Conservation (phyloP, 768 basidiomycete genomes). For the Porphyrellus cyaneotinctus region DNA sequence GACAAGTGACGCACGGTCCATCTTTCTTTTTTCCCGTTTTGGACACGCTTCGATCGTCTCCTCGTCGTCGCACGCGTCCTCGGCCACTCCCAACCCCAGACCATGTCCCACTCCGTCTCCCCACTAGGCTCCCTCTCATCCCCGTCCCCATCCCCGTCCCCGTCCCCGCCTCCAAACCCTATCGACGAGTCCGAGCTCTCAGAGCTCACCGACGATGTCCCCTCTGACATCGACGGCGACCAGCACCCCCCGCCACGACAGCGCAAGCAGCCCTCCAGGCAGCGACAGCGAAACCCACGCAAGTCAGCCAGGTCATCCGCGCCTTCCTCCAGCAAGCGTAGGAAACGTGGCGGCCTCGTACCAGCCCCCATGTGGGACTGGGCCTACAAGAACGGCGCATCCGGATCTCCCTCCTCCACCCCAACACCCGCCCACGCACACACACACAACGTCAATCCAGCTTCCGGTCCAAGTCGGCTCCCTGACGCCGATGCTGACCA, state of each 20-base stretch:
- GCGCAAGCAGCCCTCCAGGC: conserved; percentile 5
- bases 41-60: conserved; percentile 18
- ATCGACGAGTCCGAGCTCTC: conserved; percentile 69
- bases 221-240: conserved; percentile 23
- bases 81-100: not conserved
- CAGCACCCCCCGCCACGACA: conserved; percentile 16
- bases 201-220: conserved; percentile 74
- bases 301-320: not conserved
- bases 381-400: conserved; percentile 51
- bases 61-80: conserved; percentile 22
- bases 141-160: conserved; percentile 69
- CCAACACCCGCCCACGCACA: conserved; percentile 3
- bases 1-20: conserved; percentile 21
- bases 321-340: conserved; percentile 31
- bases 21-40: conserved; percentile 10
- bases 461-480: conserved; percentile 9
- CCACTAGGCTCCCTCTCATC: conserved; percentile 63
- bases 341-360: conserved; percentile 63
- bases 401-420: conserved; percentile 15
- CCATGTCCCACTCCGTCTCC: conserved; percentile 26
- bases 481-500: not conserved
- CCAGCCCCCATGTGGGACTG: conserved; percentile 86
- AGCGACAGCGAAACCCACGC: conserved; percentile 7
- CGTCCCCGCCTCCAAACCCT: conserved; percentile 48
- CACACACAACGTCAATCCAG: not conserved